Evolutionary conservation across 768 basidiomycete species (phyloP).

Genomic region (Boletus coccyginus): DNA sequence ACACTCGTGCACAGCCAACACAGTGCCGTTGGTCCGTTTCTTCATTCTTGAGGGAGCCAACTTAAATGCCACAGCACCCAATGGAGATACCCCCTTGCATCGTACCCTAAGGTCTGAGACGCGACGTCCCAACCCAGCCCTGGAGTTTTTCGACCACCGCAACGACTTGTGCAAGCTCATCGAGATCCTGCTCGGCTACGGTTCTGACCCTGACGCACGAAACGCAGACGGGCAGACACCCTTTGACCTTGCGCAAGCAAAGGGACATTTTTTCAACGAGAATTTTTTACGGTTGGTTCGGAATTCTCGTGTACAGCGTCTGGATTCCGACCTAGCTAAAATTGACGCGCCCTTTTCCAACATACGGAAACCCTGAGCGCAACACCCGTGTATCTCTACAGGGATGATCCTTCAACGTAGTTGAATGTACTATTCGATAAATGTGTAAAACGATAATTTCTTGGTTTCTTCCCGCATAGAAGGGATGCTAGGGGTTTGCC

Average conservation of each 20-base stretch:
- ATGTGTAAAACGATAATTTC: no score
- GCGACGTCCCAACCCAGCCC: no score
- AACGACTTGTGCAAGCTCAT: not conserved
- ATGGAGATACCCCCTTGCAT: not conserved
- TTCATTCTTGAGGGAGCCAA: not conserved
- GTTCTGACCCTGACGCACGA: not conserved
- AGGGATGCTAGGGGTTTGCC: no score
- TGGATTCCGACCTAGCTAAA: not conserved
- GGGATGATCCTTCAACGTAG: not conserved
- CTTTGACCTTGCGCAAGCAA: not conserved
- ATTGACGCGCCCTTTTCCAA: not conserved
- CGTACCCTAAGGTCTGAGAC: no score
- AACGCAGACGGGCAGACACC: not conserved
- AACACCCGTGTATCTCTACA: not conserved
- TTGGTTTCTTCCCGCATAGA: no score
- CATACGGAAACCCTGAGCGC: not conserved
- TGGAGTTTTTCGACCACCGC: no score
- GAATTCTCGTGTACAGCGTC: not conserved
- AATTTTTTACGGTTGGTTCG: conserved; percentile 1
- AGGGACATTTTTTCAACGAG: not conserved
- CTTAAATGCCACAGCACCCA: not conserved
- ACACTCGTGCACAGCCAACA: no score
- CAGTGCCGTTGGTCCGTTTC: not conserved
- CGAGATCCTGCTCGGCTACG: not conserved
- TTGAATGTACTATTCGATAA: not conserved